Evolutionary conservation across 2,329 filamentous ascomycete species (phyloP).

Genomic region (Xylaria digitata): DNA sequence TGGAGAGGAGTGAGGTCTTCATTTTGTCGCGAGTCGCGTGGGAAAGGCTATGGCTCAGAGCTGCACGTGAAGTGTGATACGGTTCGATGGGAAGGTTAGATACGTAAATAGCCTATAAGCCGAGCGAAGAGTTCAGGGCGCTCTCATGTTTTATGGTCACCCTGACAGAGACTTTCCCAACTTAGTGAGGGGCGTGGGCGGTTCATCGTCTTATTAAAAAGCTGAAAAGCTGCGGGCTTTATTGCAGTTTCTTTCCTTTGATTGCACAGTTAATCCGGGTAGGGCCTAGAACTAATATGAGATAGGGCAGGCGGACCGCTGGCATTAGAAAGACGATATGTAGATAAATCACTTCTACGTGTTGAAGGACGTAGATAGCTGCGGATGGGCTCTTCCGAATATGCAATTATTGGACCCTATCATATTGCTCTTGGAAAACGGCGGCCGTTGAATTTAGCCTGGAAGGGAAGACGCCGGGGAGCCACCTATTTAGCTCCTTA

Average conservation of each 20-base stretch:
- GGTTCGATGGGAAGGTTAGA: slow-evolving; percentile 1
- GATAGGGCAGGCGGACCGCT: slow-evolving; percentile 43
- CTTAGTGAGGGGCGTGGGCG: background rate
- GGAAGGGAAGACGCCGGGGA: slow-evolving; percentile 23
- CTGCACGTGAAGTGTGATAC: background rate
- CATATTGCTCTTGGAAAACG: slow-evolving; percentile 27
- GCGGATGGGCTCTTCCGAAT: slow-evolving; percentile 40
- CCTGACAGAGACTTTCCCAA: background rate
- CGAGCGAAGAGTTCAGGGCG: background rate
- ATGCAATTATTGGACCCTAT: slow-evolving; percentile 33
- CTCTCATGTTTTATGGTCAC: slow-evolving; percentile 12
- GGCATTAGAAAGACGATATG: slow-evolving; percentile 20
- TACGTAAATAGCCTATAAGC: background rate
- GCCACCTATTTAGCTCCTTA: no score
- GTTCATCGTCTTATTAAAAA: slow-evolving; percentile 11
- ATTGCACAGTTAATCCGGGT: slow-evolving; percentile 36
- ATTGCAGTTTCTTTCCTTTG: slow-evolving; percentile 20
- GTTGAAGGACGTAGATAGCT: slow-evolving; percentile 25
- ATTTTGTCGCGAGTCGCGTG: slow-evolving; percentile 32
- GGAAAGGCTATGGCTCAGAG: background rate
- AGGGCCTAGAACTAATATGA: slow-evolving; percentile 44
- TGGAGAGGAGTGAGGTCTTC: slow-evolving; percentile 40
- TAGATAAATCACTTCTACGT: slow-evolving; percentile 17
- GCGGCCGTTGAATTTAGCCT: slow-evolving; percentile 44
- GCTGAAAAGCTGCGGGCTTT: slow-evolving; percentile 22